phyloP scores from a whole-genome alignment of 192 early-diverging fungal species.

The Backusella circina region DNA sequence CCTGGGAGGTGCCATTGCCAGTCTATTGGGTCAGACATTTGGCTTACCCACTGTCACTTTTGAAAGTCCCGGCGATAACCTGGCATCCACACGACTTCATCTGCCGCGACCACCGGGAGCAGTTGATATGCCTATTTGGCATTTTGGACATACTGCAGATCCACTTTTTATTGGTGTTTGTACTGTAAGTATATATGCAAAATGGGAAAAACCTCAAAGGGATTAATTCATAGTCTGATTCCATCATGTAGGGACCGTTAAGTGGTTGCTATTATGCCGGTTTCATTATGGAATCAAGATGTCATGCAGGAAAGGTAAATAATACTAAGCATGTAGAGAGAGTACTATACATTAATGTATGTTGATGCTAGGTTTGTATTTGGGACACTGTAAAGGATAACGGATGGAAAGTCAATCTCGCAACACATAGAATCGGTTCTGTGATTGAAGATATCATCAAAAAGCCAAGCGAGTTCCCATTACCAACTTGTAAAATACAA shows the following conservation, averaged over 20 bases:
- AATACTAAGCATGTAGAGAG: too few relatives aligned
- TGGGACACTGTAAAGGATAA: constrained; percentile 67
- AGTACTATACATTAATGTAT: too few relatives aligned
- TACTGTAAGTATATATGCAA: constrained; percentile 63
- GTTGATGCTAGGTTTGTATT: constrained; percentile 48
- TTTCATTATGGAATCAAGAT: constrained; percentile 44
- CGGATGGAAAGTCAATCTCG: constrained; percentile 67
- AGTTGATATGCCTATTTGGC: constrained; percentile 78
- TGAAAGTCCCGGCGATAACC: constrained; percentile 80
- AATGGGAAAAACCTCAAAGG: too few relatives aligned
- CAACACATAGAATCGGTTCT: constrained; percentile 75
- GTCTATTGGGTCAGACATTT: constrained; percentile 78
- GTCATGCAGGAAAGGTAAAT: constrained; percentile 43
- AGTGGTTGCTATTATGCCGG: constrained; percentile 38
- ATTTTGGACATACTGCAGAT: constrained; percentile 88
- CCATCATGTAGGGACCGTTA: constrained; percentile 23
- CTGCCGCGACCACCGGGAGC: constrained; percentile 59
- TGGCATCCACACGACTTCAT: constrained; percentile 77
- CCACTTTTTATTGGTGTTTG: constrained; percentile 90
- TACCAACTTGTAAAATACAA: constrained; percentile 47
- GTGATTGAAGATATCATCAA: constrained; percentile 69
- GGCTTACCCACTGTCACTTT: constrained; percentile 79
- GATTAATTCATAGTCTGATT: too few relatives aligned
- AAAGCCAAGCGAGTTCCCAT: constrained; percentile 29
- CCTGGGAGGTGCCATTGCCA: constrained; percentile 73